Evolutionary conservation across 352 stramenopile genomes (phyloP), one percentile per base, ranked within the genome.

Genomic region (Blastocystis sp.): DNA sequence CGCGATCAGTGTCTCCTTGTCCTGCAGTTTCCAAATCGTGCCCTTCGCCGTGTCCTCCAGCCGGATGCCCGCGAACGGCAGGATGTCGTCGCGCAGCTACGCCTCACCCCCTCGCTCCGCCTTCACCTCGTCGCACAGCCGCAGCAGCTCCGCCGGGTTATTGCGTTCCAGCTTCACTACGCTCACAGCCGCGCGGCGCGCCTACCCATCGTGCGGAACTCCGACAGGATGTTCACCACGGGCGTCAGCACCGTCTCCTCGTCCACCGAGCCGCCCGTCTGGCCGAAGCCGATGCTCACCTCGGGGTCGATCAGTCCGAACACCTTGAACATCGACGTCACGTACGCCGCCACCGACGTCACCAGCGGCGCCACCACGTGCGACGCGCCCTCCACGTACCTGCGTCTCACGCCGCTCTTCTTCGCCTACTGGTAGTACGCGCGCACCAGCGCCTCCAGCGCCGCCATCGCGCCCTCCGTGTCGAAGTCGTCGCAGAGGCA

Each of bases 401-500:
- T 19, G 2, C 52, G 52, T 62, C 64, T 34, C 45, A 38, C 3
- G 41, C 48, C 4, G 45, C 40, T 48, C 3, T 9, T 60, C 3
- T 59, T 66, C 0, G 90, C 62, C 88, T 95, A 95, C n/a, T 91
- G 91, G 90, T 96, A 95, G 21, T 93, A 91, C 34, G 94, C 92
- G 89, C 94, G 94, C 7, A 94, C 92, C 28, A 96, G 91, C 79
- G 93, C 91, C 88, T 94, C 92, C 64, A 97, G 65, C 17, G 92
- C 89, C 40, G 91, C 82, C 38, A 97, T 91, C 10, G 93, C 94
- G 7, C 90, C 89, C 17, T 93, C 94, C 66, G 94, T 97, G 91
- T 97, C 95, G 28, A 97, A 91, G 90, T 97, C 94, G 89, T 97
- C 93, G 41, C 92, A 91, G 10, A 97, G 91, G 66, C 67, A 65